phyloP scores from a whole-genome alignment of 2,329 filamentous ascomycete genomes.

The Claviceps pusilla region DNA sequence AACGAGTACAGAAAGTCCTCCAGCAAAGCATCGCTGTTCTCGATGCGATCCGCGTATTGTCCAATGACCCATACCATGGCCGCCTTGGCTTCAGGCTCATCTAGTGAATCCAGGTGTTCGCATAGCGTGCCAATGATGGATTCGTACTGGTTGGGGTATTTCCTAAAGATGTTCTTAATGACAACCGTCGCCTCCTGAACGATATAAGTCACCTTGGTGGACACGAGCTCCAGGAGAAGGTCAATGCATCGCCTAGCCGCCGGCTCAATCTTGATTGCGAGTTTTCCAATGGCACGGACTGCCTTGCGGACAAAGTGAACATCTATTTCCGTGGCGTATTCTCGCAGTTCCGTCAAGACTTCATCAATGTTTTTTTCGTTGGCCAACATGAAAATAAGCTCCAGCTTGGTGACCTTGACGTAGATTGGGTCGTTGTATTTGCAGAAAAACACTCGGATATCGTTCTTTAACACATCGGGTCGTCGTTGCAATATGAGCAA shows the following conservation, averaged over 20 bases:
- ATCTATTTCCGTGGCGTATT: conserved; percentile 97
- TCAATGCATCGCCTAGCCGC: conserved; percentile 85
- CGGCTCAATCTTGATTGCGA: conserved; percentile 97
- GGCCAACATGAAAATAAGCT: conserved; percentile 97
- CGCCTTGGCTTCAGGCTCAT: conserved; percentile 94
- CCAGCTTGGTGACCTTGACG: conserved; percentile 96
- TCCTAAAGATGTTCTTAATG: conserved; percentile 97
- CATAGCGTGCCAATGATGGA: conserved; percentile 92
- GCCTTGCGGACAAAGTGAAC: conserved; percentile 98
- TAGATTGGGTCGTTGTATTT: conserved; percentile 99
- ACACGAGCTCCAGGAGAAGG: conserved; percentile 78
- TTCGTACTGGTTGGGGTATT: conserved; percentile 98
- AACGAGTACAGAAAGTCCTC: conserved; percentile 94
- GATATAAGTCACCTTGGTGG: conserved; percentile 97
- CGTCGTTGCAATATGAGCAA: conserved; percentile 83
- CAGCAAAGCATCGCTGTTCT: conserved; percentile 84
- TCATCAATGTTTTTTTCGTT: conserved; percentile 91
- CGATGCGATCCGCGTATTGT: conserved; percentile 91
- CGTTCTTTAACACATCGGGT: conserved; percentile 85
- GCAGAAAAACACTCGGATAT: conserved; percentile 98
- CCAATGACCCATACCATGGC: conserved; percentile 99
- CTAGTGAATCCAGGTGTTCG: conserved; percentile 87
- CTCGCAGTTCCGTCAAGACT: conserved; percentile 81
- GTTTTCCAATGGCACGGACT: conserved; percentile 89
- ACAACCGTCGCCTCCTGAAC: conserved; percentile 98